Conservation (phyloP, 192 early-diverging fungal genomes). For the Linnemannia zychae region DNA sequence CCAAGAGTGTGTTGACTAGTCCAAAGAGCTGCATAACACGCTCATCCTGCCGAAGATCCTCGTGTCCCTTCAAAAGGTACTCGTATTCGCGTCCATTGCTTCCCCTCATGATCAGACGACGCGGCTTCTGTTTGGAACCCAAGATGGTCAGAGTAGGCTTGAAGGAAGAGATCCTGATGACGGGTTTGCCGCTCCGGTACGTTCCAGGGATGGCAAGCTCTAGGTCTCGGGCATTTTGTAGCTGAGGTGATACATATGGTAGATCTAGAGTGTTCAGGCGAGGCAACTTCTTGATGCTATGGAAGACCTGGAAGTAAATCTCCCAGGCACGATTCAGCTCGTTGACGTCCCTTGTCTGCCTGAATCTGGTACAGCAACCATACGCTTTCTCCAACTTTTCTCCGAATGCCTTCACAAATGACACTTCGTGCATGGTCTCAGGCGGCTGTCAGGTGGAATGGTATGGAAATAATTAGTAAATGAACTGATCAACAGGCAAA, state of each 20-base stretch:
- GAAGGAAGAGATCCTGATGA: conserved; percentile 89
- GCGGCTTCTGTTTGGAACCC: conserved; percentile 93
- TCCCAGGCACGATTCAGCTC: conserved; percentile 95
- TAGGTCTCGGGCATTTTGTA: conserved; percentile 85
- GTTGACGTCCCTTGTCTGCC: conserved; percentile 77
- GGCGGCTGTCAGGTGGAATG: conserved; percentile 66
- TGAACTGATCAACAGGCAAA: neutral
- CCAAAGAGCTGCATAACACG: conserved; percentile 99
- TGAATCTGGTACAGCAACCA: conserved; percentile 83
- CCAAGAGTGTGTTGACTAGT: conserved; percentile 91
- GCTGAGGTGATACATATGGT: conserved; percentile 90
- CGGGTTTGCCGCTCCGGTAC: conserved; percentile 86
- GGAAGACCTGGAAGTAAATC: conserved; percentile 72
- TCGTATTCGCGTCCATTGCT: conserved; percentile 91
- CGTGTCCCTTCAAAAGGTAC: conserved; percentile 96
- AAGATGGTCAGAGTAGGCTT: conserved; percentile 81
- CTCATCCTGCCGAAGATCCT: conserved; percentile 98
- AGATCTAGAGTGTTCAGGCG: conserved; percentile 82
- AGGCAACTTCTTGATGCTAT: conserved; percentile 33
- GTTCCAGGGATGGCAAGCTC: conserved; percentile 92
- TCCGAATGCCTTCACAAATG: conserved; percentile 92
- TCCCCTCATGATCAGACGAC: conserved; percentile 84
- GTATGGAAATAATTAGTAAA: no score
- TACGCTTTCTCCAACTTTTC: conserved; percentile 87
- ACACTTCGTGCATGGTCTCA: conserved; percentile 88